These are phyloP conservation scores for Cryptococcus maquisensis DNA, from an alignment of 1,284 basidiomycete species.

Conservation along the genomic window DNA sequence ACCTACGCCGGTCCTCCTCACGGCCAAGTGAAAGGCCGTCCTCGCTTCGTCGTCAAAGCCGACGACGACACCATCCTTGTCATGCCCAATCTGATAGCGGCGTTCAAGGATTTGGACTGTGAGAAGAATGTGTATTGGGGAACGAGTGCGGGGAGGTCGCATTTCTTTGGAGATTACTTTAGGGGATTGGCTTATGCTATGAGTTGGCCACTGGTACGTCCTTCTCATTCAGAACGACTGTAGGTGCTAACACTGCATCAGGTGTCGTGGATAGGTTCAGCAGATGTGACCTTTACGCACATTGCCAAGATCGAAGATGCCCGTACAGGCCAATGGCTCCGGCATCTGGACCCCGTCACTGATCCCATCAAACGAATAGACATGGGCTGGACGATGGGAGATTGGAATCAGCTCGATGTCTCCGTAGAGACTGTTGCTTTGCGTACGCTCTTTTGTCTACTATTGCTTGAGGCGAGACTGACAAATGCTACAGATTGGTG, in stretches of 20 bases:
- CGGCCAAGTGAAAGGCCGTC: slow-evolving; percentile 43
- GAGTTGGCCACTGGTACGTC: slow-evolving; percentile 48
- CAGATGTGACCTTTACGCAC: slow-evolving; percentile 46
- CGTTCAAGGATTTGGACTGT: slow-evolving; percentile 47
- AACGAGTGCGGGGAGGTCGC: slow-evolving; percentile 43
- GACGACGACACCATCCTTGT: slow-evolving; percentile 50
- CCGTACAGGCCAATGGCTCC: slow-evolving; percentile 48
- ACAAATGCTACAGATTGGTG: slow-evolving; percentile 36
- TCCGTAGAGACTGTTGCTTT: slow-evolving; percentile 42
- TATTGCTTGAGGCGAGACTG: neutral
- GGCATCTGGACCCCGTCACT: slow-evolving; percentile 41
- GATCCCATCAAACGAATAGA: slow-evolving; percentile 46
- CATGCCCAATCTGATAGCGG: slow-evolving; percentile 48
- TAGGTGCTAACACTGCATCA: slow-evolving; percentile 5
- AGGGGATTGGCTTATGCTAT: slow-evolving; percentile 51
- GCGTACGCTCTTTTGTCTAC: slow-evolving; percentile 34
- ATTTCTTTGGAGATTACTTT: slow-evolving; percentile 47
- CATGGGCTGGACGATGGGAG: slow-evolving; percentile 50
- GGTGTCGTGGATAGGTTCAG: slow-evolving; percentile 48
- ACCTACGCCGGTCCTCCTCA: slow-evolving; percentile 28
- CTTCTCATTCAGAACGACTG: neutral
- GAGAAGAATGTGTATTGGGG: slow-evolving; percentile 50
- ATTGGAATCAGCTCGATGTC: slow-evolving; percentile 49
- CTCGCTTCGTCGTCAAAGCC: slow-evolving; percentile 48
- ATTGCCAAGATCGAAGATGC: slow-evolving; percentile 49